phyloP scores from a whole-genome alignment of 352 stramenopile species.

The Vaucheria bursata region DNA sequence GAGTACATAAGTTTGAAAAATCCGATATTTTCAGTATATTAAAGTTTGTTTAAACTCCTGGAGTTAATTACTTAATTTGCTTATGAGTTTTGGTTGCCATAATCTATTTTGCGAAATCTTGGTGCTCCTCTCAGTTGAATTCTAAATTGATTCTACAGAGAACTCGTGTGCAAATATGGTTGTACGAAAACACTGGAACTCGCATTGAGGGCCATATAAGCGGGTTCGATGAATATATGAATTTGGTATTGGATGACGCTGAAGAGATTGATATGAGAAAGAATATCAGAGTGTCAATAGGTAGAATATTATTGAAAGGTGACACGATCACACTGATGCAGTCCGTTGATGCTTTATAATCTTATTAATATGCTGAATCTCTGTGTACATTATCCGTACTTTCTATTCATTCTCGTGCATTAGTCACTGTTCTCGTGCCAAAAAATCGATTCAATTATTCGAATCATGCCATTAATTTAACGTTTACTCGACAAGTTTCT shows the following conservation, averaged over 20 bases:
- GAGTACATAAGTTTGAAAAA: conserved; percentile 48
- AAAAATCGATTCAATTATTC: no score
- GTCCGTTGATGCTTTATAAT: conserved; percentile 34
- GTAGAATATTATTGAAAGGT: conserved; percentile 97
- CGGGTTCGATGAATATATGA: conserved; percentile 99
- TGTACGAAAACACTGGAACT: conserved; percentile 98
- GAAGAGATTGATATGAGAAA: conserved; percentile 84
- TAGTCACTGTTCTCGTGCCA: no score
- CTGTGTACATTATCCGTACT: background rate
- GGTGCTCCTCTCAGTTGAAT: no score
- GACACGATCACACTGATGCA: conserved; percentile 98
- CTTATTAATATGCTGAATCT: background rate
- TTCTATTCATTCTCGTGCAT: no score
- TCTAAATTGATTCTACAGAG: conserved; percentile 16
- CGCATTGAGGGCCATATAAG: conserved; percentile 98
- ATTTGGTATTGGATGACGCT: conserved; percentile 96
- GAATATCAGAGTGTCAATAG: conserved; percentile 79
- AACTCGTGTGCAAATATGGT: conserved; percentile 89
- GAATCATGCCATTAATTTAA: no score
- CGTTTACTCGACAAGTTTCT: no score
- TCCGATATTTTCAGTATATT: no score
- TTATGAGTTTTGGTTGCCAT: no score
- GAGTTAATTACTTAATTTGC: no score
- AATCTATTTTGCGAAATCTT: conserved; percentile 14
- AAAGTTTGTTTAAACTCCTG: no score